Conservation (phyloP, 2,329 filamentous ascomycete species). For the Sporothrix pallida region DNA sequence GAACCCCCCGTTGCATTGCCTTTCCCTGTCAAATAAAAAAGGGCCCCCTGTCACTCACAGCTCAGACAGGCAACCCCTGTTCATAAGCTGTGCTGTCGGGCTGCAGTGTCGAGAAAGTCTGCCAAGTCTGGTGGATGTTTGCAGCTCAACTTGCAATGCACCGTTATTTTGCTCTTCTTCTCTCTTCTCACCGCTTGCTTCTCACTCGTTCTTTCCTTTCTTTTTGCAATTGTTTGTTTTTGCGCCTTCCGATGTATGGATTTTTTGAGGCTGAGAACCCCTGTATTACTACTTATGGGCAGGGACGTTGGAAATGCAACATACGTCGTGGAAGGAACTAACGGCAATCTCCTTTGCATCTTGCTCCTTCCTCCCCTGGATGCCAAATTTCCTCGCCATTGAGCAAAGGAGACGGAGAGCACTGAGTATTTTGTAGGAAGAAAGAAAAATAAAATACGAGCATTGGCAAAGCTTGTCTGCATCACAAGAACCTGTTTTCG, state of each 20-base stretch:
- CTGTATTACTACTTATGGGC: neutral
- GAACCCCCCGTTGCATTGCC: constrained; percentile 1
- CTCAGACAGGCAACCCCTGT: neutral
- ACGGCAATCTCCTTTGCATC: constrained; percentile 7
- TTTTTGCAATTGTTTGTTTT: neutral
- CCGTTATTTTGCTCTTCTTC: neutral
- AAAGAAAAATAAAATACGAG: neutral
- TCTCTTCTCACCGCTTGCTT: neutral
- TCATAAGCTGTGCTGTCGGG: neutral
- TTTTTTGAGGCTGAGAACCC: constrained; percentile 3
- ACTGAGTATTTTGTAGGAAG: neutral
- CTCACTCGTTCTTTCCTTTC: neutral
- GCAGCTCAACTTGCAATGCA: neutral
- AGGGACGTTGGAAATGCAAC: neutral
- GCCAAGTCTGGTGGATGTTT: neutral
- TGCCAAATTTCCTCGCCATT: neutral
- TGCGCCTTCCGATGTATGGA: neutral
- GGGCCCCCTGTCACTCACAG: neutral
- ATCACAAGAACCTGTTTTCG: constrained; percentile 8
- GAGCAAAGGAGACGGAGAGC: neutral
- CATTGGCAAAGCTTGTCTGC: neutral
- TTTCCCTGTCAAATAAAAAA: neutral
- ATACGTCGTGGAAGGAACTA: constrained; percentile 5
- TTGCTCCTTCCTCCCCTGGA: neutral
- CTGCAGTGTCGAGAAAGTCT: neutral